These are phyloP conservation scores for Epichloe uncinata DNA, from an alignment of 2,329 filamentous ascomycete species.

Conservation along the genomic window DNA sequence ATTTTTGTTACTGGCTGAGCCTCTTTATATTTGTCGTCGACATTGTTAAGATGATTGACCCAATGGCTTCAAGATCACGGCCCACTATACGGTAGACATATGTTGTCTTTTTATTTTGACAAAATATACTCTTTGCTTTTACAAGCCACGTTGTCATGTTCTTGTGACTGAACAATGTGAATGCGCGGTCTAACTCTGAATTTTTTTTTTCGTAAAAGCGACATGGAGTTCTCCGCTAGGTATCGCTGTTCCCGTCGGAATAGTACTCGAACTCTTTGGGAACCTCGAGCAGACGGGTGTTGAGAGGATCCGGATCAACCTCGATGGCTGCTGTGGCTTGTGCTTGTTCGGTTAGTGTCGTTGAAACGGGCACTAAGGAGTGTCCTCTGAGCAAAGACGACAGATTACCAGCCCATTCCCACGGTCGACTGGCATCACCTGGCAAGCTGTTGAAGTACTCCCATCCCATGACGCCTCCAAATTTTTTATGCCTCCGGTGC, in stretches of 20 bases:
- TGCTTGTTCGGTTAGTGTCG: neutral
- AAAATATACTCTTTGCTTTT: slow-evolving; percentile 4
- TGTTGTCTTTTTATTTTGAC: slow-evolving; percentile 4
- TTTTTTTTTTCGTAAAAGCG: neutral
- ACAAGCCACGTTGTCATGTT: neutral
- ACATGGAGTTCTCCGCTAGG: neutral
- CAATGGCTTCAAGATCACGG: slow-evolving; percentile 6
- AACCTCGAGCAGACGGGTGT: slow-evolving; percentile 6
- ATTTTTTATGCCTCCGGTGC: slow-evolving; percentile 42
- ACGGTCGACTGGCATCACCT: slow-evolving; percentile 47
- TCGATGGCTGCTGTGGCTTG: slow-evolving; percentile 3
- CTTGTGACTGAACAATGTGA: neutral
- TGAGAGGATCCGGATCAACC: slow-evolving; percentile 12
- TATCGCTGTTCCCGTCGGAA: slow-evolving; percentile 9
- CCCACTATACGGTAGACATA: slow-evolving; percentile 9
- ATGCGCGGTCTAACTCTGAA: neutral
- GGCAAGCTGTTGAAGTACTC: slow-evolving; percentile 82
- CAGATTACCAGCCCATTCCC: slow-evolving; percentile 67
- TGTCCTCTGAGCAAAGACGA: slow-evolving; percentile 28
- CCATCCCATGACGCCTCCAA: slow-evolving; percentile 90
- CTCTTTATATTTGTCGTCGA: slow-evolving; percentile 1
- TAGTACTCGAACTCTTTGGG: slow-evolving; percentile 13
- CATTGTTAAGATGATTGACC: slow-evolving; percentile 6
- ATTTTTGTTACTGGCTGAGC: neutral
- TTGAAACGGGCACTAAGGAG: slow-evolving; percentile 8